Conservation (phyloP, 2,329 filamentous ascomycete species). For the Microdochium paspali region DNA sequence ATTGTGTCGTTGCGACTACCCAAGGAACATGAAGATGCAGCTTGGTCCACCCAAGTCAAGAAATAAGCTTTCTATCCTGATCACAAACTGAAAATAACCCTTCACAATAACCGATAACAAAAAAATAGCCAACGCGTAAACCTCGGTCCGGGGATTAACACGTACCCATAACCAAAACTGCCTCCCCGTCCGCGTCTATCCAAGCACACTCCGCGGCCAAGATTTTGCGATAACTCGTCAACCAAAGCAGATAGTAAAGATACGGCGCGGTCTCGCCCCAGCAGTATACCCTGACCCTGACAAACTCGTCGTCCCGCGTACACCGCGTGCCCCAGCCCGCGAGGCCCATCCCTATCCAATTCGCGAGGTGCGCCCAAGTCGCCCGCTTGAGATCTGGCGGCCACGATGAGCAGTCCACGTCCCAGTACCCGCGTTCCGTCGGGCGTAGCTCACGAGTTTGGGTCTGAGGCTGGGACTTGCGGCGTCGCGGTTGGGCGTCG, state of each 20-base stretch:
- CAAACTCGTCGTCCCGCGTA: slow-evolving; percentile 30
- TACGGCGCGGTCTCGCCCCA: slow-evolving; percentile 69
- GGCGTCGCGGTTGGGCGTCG: slow-evolving; percentile 39
- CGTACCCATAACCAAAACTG: slow-evolving; percentile 30
- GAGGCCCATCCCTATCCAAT: slow-evolving; percentile 47
- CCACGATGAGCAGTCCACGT: slow-evolving; percentile 51
- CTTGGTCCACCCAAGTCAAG: no score
- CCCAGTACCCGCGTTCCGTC: slow-evolving; percentile 74
- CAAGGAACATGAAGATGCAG: no score
- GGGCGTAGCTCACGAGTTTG: no score
- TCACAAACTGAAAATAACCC: no score
- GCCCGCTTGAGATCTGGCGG: slow-evolving; percentile 30
- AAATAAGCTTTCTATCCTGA: no score
- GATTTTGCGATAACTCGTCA: slow-evolving; percentile 58
- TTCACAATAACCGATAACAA: no score
- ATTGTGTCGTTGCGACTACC: no score
- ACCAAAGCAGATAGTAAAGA: slow-evolving; percentile 65
- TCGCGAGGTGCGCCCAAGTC: slow-evolving; percentile 53
- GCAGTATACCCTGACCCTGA: slow-evolving; percentile 58
- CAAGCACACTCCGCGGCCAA: slow-evolving; percentile 50
- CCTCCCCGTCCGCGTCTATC: slow-evolving; percentile 53
- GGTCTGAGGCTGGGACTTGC: slow-evolving; percentile 42
- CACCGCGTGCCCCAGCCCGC: slow-evolving; percentile 63
- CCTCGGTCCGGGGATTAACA: neutral
- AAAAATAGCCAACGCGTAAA: no score